Conservation (phyloP, 2,329 filamentous ascomycete genomes). For the Aspergillus arachidicola region DNA sequence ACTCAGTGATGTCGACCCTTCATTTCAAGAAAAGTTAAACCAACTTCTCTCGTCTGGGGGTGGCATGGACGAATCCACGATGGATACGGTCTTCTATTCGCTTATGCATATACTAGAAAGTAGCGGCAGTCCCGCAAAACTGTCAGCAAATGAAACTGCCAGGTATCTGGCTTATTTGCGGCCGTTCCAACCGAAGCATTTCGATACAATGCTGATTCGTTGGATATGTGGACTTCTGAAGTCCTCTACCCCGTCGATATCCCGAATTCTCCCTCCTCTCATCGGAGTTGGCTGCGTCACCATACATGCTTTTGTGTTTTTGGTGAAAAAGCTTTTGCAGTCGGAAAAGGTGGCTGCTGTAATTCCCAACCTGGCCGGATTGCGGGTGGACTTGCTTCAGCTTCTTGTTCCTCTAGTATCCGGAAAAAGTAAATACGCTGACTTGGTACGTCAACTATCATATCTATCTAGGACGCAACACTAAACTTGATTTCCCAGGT, state of each 20-base stretch:
- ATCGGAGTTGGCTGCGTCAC: conserved; percentile 50
- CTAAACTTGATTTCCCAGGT: conserved; percentile 24
- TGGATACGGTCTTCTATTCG: conserved; percentile 46
- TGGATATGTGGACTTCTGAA: conserved; percentile 46
- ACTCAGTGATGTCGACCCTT: conserved; percentile 41
- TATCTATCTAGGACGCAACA: neutral
- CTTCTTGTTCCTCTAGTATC: conserved; percentile 30
- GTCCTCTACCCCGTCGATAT: conserved; percentile 35
- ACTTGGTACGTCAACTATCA: conserved; percentile 31
- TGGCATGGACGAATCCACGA: conserved; percentile 49
- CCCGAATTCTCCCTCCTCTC: conserved; percentile 41
- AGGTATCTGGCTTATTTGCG: conserved; percentile 47
- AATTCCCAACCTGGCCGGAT: conserved; percentile 29
- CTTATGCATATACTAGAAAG: conserved; percentile 43
- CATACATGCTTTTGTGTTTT: conserved; percentile 41
- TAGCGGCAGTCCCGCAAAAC: conserved; percentile 28
- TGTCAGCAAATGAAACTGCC: conserved; percentile 40
- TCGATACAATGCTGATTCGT: conserved; percentile 45
- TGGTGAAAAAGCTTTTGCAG: conserved; percentile 36
- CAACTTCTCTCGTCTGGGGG: conserved; percentile 49
- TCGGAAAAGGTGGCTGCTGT: conserved; percentile 22
- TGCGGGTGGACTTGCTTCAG: conserved; percentile 36
- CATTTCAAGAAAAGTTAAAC: conserved; percentile 49
- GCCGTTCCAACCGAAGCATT: conserved; percentile 46
- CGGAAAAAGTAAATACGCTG: conserved; percentile 22